Evolutionary conservation across 108 stramenopile species (phyloP), one percentile per base, ranked within the genome.

Genomic region (Seminavis robusta): DNA sequence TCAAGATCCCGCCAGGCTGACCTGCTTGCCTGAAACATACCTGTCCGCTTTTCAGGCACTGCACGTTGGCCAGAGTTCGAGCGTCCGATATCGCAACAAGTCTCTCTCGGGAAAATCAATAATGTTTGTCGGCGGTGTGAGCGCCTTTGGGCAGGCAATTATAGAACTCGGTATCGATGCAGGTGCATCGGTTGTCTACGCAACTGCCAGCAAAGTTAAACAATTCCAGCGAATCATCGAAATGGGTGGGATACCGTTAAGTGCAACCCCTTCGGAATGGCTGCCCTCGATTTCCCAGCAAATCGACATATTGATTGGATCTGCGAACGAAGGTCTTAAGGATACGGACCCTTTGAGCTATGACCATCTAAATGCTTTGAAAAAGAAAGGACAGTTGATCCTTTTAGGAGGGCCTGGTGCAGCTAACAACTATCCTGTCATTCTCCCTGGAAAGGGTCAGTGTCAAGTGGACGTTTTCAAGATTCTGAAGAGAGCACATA

Each of bases 11-110:
- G 63, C 73, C n/a, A 27, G n/a, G 25, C 80, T 80, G 8, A 65
- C 71, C 11, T 86, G 85, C 52, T 52, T 90, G 61, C 65, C 75
- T 36, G 83, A 87, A 37, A 80, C 76, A n/a, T 91, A 84, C 53
- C 70, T 91, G 61, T 37, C 76, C 10, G 89, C 89, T 13, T 84
- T 87, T 40, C 81, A 84, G 61, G 67, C 76, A 11, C 53, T 87
- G 30, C 81, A 84, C 46, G 39, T 77, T 1, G 79, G 73, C 25
- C 76, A 73, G 40, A 67, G 52, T 24, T 23, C 45, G 8, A 64
- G 61, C 21, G 38, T 53, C 9, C 70, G 80, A 33, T 81, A 81
- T 43, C 33, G 40, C 15, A 48, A 58, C 10, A 30, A 53, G 25
- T 44, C 77, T 0, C 65, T 87, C 36, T 50, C 60, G 43, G 83